Conservation (phyloP, 306 rosid genomes). For the Citrullus mucosospermus region DNA sequence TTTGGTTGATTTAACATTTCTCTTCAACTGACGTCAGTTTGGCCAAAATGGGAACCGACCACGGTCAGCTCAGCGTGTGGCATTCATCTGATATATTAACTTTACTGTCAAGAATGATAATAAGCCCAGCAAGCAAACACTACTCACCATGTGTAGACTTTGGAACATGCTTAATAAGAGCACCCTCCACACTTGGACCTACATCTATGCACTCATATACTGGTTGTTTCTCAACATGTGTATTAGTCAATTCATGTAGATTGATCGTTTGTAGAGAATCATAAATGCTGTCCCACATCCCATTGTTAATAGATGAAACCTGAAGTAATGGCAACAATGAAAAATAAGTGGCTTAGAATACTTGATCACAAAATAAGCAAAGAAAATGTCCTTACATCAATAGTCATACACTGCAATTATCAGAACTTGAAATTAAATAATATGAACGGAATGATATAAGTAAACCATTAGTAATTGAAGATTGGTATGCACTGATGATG, state of each 20-base stretch:
- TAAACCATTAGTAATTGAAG: neutral
- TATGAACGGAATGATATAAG: neutral
- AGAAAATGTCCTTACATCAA: neutral
- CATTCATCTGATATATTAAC: neutral
- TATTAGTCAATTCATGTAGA: constrained; percentile 24
- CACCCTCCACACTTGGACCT: constrained; percentile 40
- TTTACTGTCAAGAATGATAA: neutral
- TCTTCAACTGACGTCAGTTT: too few species aligned
- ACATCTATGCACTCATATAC: constrained; percentile 45
- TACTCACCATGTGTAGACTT: constrained; percentile 38
- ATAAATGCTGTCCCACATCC: constrained; percentile 78
- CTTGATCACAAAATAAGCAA: neutral
- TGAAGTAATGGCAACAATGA: constrained; percentile 14
- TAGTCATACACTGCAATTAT: neutral
- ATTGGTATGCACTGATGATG: neutral
- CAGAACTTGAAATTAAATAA: neutral
- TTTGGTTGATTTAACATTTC: too few species aligned
- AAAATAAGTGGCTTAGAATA: neutral
- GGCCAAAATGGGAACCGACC: too few species aligned
- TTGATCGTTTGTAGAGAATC: constrained; percentile 56
- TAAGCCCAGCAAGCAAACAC: neutral
- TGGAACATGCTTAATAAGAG: constrained; percentile 9
- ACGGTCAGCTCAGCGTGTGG: too few species aligned
- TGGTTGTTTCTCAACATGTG: constrained; percentile 24
- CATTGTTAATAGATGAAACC: constrained; percentile 67